These are phyloP conservation scores for Parascedosporium putredinis DNA, from an alignment of 2,329 filamentous ascomycete genomes.

Conservation along the genomic window DNA sequence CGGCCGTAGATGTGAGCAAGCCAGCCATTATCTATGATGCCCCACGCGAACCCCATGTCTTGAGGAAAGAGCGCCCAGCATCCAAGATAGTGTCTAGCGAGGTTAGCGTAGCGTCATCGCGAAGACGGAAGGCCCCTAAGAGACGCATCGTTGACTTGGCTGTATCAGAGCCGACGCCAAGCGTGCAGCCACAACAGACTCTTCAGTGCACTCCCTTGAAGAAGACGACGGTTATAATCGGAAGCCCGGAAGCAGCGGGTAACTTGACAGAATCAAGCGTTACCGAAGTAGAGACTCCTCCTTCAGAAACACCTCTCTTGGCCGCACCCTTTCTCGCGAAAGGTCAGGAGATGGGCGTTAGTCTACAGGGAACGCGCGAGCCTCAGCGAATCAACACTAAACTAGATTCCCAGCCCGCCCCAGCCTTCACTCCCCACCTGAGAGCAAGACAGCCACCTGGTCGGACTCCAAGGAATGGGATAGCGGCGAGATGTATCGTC, in stretches of 20 bases:
- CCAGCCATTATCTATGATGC: conserved; percentile 47
- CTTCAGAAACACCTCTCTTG: conserved; percentile 26
- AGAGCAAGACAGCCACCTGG: conserved; percentile 11
- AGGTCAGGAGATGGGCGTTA: neutral
- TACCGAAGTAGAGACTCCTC: conserved; percentile 14
- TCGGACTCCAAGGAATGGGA: conserved; percentile 48
- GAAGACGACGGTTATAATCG: conserved; percentile 13
- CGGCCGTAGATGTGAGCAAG: conserved; percentile 57
- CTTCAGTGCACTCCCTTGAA: conserved; percentile 12
- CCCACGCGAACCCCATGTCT: conserved; percentile 37
- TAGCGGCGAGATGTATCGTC: conserved; percentile 69
- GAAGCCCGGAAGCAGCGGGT: neutral
- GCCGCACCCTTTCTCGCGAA: conserved; percentile 9
- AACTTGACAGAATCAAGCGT: conserved; percentile 33
- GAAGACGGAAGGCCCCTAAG: conserved; percentile 50
- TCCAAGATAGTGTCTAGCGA: conserved; percentile 47
- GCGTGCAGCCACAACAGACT: neutral
- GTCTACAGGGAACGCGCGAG: conserved; percentile 11
- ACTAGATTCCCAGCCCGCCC: conserved; percentile 22
- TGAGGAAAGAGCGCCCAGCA: conserved; percentile 49
- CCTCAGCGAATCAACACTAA: conserved; percentile 27
- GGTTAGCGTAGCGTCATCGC: conserved; percentile 45
- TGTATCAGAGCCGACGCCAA: conserved; percentile 30
- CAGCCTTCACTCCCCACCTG: conserved; percentile 13
- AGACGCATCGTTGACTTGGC: conserved; percentile 56